A percentile compares a stretch with the other conserved stretches of the same genome.
These are phyloP conservation scores for Hippophae gyantsensis DNA, from an alignment of 306 rosid species.

Conservation along the genomic window DNA sequence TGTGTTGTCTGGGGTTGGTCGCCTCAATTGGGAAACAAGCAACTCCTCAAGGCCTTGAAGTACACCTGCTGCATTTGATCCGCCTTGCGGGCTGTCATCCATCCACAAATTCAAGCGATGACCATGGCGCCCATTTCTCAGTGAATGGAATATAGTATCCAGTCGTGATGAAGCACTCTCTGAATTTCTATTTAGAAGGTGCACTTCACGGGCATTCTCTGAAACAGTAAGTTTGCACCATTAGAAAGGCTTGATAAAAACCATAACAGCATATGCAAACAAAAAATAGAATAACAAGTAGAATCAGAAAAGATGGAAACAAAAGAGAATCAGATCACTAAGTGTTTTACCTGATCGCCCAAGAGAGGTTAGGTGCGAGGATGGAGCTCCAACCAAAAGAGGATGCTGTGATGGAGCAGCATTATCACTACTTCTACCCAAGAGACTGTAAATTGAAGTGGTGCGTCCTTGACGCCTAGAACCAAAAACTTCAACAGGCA, in stretches of 20 bases:
- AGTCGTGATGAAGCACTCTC: conserved; percentile 63
- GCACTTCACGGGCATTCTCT: conserved; percentile 32
- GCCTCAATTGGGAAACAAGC: conserved; percentile 81
- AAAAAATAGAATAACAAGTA: background rate
- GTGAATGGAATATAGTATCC: conserved; percentile 76
- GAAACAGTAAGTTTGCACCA: conserved; percentile 15
- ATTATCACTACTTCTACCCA: conserved; percentile 82
- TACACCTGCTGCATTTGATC: conserved; percentile 57
- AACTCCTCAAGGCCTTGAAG: conserved; percentile 91
- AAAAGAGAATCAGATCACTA: conserved; percentile 4
- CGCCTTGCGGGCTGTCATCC: conserved; percentile 63
- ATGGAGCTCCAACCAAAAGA: conserved; percentile 74
- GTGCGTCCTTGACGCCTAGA: conserved; percentile 93
- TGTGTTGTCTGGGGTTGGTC: conserved; percentile 49
- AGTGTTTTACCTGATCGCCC: conserved; percentile 49
- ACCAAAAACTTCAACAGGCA: conserved; percentile 96
- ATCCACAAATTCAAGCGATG: conserved; percentile 80
- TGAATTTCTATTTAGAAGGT: conserved; percentile 39
- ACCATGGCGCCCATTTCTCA: conserved; percentile 94
- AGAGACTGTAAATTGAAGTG: conserved; percentile 87
- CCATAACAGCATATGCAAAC: background rate
- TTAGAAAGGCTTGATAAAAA: background rate
- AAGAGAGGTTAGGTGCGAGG: conserved; percentile 34
- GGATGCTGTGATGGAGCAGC: conserved; percentile 80
- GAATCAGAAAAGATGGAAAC: background rate